phyloP scores from a whole-genome alignment of 495 filamentous ascomycete species.

The Podospora anserina region DNA sequence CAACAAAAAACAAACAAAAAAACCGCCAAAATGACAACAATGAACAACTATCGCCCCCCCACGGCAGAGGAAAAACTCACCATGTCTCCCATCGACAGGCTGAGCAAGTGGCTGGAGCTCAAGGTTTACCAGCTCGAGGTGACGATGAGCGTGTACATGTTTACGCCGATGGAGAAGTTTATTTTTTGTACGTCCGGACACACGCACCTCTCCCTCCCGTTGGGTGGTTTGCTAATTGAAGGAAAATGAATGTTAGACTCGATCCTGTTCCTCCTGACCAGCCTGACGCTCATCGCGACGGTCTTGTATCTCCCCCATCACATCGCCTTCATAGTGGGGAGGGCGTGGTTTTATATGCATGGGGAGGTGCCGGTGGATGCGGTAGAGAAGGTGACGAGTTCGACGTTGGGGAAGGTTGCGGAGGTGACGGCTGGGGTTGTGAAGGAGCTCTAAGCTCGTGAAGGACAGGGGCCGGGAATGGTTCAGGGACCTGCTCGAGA shows the following conservation, averaged over 20 bases:
- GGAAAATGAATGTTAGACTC: constrained; percentile 59
- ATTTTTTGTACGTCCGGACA: constrained; percentile 38
- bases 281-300: constrained; percentile 78
- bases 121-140: constrained; percentile 52
- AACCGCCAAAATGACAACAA: constrained; percentile 1
- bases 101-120: constrained; percentile 46
- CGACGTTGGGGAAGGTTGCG: constrained; percentile 23
- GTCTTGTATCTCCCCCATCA: constrained; percentile 93
- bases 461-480: too few species aligned
- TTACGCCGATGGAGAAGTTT: constrained; percentile 45
- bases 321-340: constrained; percentile 67
- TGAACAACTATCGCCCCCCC: constrained; percentile 17
- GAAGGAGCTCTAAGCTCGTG: constrained; percentile 36
- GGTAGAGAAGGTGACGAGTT: constrained; percentile 30
- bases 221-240: not conserved
- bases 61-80: not conserved
- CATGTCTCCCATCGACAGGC: constrained; percentile 29
- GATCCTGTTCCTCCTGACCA: constrained; percentile 79
- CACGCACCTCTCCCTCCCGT: constrained; percentile 12
- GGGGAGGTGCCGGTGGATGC: constrained; percentile 46
- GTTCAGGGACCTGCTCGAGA: too few species aligned
- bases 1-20: not conserved
- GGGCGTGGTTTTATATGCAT: constrained; percentile 91
- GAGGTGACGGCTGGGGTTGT: constrained; percentile 25
- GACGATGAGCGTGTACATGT: constrained; percentile 47